Evolutionary conservation across 2,329 filamentous ascomycete genomes (phyloP).

Genomic region (Arthrobotrys sphaeroides): DNA sequence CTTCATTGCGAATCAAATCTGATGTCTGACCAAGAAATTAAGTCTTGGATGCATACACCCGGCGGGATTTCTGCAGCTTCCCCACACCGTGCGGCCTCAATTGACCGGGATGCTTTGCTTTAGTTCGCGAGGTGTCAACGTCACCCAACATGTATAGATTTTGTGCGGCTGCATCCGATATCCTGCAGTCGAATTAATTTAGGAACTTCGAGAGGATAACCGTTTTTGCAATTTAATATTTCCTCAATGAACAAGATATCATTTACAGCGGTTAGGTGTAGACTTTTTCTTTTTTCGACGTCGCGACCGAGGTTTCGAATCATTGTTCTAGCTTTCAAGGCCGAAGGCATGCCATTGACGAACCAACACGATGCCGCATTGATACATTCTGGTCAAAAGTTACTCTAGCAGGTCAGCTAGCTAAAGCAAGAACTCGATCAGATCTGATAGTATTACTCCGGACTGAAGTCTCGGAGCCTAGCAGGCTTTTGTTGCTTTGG

Average conservation of each 20-base stretch:
- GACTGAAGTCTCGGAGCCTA: too few relatives aligned
- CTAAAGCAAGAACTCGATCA: neutral
- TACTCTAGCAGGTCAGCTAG: too few relatives aligned
- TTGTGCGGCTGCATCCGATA: neutral
- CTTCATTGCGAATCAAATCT: neutral
- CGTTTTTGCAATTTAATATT: too few relatives aligned
- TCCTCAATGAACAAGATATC: too few relatives aligned
- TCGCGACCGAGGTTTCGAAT: too few relatives aligned
- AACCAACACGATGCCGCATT: neutral
- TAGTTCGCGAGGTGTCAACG: neutral
- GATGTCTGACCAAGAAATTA: neutral
- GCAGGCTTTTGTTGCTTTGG: neutral
- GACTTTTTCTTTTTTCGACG: too few relatives aligned
- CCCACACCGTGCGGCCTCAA: conserved; percentile 25
- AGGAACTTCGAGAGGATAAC: neutral
- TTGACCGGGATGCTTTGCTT: neutral
- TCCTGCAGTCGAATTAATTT: neutral
- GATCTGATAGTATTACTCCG: too few relatives aligned
- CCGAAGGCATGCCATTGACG: too few relatives aligned
- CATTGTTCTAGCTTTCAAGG: too few relatives aligned
- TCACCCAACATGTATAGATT: neutral
- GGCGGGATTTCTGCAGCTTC: conserved; percentile 24
- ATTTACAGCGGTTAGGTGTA: too few relatives aligned
- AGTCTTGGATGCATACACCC: conserved; percentile 14
- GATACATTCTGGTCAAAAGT: too few relatives aligned